Evolutionary conservation across 352 stramenopile species (phyloP).

Genomic region (Pythium biforme): DNA sequence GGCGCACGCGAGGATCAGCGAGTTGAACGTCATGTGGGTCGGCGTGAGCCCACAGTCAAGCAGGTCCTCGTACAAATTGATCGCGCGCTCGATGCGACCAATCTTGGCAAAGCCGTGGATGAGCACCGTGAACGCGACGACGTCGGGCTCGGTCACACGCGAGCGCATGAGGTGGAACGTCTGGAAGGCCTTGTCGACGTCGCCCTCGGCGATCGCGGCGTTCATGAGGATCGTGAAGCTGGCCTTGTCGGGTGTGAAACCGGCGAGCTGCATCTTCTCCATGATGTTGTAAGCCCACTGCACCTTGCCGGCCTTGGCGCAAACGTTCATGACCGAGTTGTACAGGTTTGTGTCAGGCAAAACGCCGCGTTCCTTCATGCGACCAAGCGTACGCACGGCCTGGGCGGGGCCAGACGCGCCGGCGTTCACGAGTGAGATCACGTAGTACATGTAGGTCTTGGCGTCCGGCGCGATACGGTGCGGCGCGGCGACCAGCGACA

Average conservation of each 20-base stretch:
- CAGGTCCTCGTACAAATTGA: conserved; percentile 79
- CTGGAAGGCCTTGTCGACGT: conserved; percentile 81
- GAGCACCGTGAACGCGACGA: conserved; percentile 65
- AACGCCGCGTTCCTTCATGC: conserved; percentile 78
- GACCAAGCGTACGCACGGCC: conserved; percentile 68
- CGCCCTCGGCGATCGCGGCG: conserved; percentile 62
- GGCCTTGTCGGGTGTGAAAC: conserved; percentile 55
- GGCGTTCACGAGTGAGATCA: conserved; percentile 50
- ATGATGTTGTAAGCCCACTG: conserved; percentile 85
- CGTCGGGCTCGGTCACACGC: conserved; percentile 64
- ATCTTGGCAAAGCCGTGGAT: conserved; percentile 78
- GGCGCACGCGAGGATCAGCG: conserved; percentile 76
- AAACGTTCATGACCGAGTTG: conserved; percentile 86
- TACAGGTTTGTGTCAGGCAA: conserved; percentile 55
- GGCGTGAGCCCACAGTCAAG: conserved; percentile 67
- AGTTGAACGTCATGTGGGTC: conserved; percentile 73
- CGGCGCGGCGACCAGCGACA: conserved; percentile 46
- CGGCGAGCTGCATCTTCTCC: conserved; percentile 82
- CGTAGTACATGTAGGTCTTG: conserved; percentile 79
- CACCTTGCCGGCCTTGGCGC: conserved; percentile 55
- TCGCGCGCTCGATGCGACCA: conserved; percentile 66
- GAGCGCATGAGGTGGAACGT: conserved; percentile 85
- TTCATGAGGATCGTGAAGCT: conserved; percentile 85
- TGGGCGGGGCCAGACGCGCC: conserved; percentile 41
- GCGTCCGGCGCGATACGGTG: conserved; percentile 49